These are phyloP conservation scores for Nannizzia gypsea DNA, from an alignment of 2,329 filamentous ascomycete species.

Conservation along the genomic window DNA sequence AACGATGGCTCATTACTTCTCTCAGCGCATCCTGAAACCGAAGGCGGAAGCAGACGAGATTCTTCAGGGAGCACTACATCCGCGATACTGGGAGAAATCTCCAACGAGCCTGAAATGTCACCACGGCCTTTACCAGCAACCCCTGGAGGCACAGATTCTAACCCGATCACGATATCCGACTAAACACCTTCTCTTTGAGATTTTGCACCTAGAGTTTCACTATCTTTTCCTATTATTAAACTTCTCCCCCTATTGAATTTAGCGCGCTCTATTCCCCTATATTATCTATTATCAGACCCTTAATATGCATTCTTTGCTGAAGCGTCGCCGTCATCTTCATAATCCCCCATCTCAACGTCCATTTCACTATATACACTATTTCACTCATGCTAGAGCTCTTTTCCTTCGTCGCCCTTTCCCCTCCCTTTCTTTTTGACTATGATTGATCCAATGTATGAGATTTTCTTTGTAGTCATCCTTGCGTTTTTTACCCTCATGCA, in stretches of 20 bases:
- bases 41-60: neutral
- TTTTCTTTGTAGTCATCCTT: neutral
- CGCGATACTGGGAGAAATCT: neutral
- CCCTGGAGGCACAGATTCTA: neutral
- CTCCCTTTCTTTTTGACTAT: neutral
- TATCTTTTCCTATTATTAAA: neutral
- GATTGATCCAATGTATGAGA: slow-evolving; percentile 2
- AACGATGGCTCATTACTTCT: neutral
- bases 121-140: neutral
- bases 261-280: neutral
- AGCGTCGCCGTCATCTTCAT: neutral
- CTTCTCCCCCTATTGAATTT: neutral
- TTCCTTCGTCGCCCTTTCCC: too few relatives aligned
- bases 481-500: neutral
- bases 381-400: neutral
- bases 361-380: neutral
- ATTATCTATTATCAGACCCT: neutral
- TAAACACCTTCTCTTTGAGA: neutral
- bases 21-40: slow-evolving; percentile 5
- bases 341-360: neutral
- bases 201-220: neutral
- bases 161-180: slow-evolving; percentile 4
- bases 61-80: neutral
- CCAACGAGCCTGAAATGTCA: neutral
- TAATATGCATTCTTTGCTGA: neutral